Conservation (phyloP, 2,329 filamentous ascomycete species). For the Ceratocystis destructans region DNA sequence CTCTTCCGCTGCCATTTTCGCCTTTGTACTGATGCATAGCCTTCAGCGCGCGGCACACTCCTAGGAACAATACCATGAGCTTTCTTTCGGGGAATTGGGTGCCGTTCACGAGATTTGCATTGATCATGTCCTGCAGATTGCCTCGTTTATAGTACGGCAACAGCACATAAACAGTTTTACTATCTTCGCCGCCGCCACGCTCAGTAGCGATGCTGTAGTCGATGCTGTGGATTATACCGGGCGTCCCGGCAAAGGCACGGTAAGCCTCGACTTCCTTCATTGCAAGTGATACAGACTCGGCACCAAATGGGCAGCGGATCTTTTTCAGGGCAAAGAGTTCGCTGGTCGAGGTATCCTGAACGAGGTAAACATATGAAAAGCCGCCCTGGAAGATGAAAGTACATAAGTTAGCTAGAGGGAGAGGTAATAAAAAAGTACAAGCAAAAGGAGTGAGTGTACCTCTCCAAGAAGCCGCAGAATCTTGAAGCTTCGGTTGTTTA, state of each 20-base stretch:
- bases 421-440: slow-evolving; percentile 7
- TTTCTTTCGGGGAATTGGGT: slow-evolving; percentile 75
- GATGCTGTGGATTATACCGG: slow-evolving; percentile 74
- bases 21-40: slow-evolving; percentile 84
- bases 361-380: slow-evolving; percentile 98
- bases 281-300: slow-evolving; percentile 86
- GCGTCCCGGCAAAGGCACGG: slow-evolving; percentile 67
- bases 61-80: slow-evolving; percentile 80
- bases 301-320: slow-evolving; percentile 94
- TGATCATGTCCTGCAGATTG: slow-evolving; percentile 96
- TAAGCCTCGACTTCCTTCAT: slow-evolving; percentile 98
- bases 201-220: slow-evolving; percentile 74
- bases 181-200: slow-evolving; percentile 43
- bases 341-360: slow-evolving; percentile 74
- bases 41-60: slow-evolving; percentile 75
- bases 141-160: slow-evolving; percentile 90
- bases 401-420: not conserved
- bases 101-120: slow-evolving; percentile 94
- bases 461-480: slow-evolving; percentile 87
- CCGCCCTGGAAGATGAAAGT: slow-evolving; percentile 50
- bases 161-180: slow-evolving; percentile 93
- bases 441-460: slow-evolving; percentile 33
- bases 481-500: slow-evolving; percentile 92
- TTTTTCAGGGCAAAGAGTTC: slow-evolving; percentile 93
- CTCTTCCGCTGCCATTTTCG: slow-evolving; percentile 19